phyloP scores from a whole-genome alignment of 495 filamentous ascomycete species.

The Penicillium flavigenum region DNA sequence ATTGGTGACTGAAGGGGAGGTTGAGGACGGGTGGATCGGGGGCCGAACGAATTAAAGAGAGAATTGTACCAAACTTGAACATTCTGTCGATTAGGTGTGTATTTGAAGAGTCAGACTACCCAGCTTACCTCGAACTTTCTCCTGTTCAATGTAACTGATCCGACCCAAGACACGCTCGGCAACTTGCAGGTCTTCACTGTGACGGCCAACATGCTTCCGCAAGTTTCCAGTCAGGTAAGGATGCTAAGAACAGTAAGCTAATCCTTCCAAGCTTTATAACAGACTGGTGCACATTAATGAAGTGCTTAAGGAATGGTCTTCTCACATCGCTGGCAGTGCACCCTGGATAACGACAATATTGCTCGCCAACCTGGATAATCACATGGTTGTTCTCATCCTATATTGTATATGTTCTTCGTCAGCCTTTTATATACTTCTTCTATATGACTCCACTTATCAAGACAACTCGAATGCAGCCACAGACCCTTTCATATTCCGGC shows the following conservation, averaged over 20 bases:
- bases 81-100: not conserved
- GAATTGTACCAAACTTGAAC: not conserved
- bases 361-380: not conserved
- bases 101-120: not conserved
- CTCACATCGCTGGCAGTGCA: not conserved
- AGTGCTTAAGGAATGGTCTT: not conserved
- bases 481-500: not conserved
- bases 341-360: not conserved
- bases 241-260: not conserved
- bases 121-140: not conserved
- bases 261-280: not conserved
- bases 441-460: not conserved
- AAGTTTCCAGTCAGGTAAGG: not conserved
- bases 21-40: not conserved
- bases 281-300: not conserved
- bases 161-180: not conserved
- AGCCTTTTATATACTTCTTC: not conserved
- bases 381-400: not conserved
- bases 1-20: not conserved
- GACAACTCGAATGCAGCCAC: too few species aligned
- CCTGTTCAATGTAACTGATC: not conserved
- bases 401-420: not conserved
- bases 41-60: not conserved
- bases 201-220: not conserved
- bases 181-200: not conserved